Base-by-base conservation (phyloP, 352 stramenopile species). In the Phytopythium ostracodes region DNA sequence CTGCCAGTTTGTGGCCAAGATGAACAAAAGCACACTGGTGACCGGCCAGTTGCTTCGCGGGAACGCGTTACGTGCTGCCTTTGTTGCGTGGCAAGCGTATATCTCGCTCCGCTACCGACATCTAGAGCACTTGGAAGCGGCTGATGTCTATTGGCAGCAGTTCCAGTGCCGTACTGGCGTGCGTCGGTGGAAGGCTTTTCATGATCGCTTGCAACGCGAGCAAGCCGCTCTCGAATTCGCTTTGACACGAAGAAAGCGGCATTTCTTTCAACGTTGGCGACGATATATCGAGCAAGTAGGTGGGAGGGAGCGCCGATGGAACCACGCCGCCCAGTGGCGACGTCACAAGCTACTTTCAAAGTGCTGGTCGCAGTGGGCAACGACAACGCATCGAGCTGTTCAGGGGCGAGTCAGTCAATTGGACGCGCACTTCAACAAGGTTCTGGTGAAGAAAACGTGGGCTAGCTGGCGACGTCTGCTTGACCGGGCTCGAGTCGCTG, bases 1-100 rank as follows among this genome's bases (percentile, higher is more conserved):
- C 44, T 24, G 33, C 20, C 31, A 58, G 24, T 72, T 73, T 35
- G 53, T 68, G 42, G 50, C 33, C 6, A 73, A 66, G n/a, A 67
- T 80, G 53, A 68, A 55, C n/a, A 53, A 51, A 29, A 73, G 67
- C 31, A 56, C 74, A 25, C 47, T 75, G 7, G 61, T 72, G n/a
- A 72, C 63, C 2, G 67, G 24, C 22, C 63, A 68, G 59, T 38
- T 80, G 14, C 14, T 75, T n/a, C 64, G 56, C 9, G 51, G 29
- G 31, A 79, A 81, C 24, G 44, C 70, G n/a, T 47, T 62, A 22
- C 63, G 59, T 36, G 31, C 62, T 24, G 60, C 66, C 0, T 79
- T 81, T 25, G 17, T 52, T 38, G 56, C 38, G n/a, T 83, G 72
- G 72, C 75, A 66, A 22, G 14, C 20, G 36, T 47, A 35, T 9